Percentiles rank a stretch among this genome's conserved stretches.
Conservation (phyloP, 441 rosid species). For the Aleurites moluccanus region DNA sequence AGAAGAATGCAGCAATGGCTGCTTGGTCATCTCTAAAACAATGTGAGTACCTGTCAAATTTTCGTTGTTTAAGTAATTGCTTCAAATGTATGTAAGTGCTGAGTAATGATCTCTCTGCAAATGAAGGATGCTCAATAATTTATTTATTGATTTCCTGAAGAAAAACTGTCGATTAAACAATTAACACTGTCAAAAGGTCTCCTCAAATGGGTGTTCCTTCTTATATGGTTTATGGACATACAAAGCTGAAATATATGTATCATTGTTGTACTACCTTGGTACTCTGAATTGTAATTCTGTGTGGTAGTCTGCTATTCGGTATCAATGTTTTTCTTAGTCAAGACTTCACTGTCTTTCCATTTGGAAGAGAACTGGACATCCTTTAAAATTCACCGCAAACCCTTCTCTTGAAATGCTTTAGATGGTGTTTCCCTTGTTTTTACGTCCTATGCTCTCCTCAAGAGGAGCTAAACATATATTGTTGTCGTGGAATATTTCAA, state of each 20-base stretch:
- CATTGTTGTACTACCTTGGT: neutral
- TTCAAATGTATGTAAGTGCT: too few relatives aligned
- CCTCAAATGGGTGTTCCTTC: neutral
- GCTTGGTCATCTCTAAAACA: slow-evolving; percentile 96
- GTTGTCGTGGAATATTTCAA: neutral
- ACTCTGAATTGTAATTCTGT: neutral
- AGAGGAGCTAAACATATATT: neutral
- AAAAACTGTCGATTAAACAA: neutral
- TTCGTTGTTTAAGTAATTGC: neutral
- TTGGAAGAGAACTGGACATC: too few relatives aligned
- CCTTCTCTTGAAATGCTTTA: too few relatives aligned
- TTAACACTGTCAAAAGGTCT: neutral
- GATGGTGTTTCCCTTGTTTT: too few relatives aligned
- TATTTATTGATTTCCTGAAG: neutral
- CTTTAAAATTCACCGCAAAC: too few relatives aligned
- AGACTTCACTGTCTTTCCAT: neutral
- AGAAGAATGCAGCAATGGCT: slow-evolving; percentile 98
- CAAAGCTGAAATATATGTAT: neutral
- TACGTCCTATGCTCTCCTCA: neutral
- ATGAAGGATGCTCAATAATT: neutral
- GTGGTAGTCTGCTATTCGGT: neutral
- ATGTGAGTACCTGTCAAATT: slow-evolving; percentile 47
- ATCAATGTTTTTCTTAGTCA: neutral
- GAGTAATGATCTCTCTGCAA: neutral
- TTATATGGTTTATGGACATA: neutral